Conservation (phyloP, 768 basidiomycete species). For the Nidularia pulvinata region DNA sequence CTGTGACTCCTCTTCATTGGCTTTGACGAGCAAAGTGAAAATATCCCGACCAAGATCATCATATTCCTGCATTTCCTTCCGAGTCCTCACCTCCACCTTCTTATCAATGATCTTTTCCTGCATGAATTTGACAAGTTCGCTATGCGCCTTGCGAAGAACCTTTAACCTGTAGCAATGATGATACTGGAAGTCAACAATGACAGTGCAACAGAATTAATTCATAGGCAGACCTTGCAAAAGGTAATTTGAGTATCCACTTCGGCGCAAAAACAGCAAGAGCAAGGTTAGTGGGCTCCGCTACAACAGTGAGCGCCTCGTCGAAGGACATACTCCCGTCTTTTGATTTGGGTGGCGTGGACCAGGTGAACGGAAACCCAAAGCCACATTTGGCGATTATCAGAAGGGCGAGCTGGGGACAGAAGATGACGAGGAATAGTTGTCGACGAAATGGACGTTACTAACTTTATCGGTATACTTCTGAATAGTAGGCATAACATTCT, state of each 20-base stretch:
- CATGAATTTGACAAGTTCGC: background rate
- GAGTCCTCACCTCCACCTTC: background rate
- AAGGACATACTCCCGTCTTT: slow-evolving; percentile 4
- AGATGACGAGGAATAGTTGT: slow-evolving; percentile 9
- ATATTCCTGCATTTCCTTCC: background rate
- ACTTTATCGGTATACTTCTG: slow-evolving; percentile 10
- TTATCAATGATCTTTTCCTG: background rate
- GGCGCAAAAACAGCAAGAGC: background rate
- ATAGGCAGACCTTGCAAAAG: background rate
- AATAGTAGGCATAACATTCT: slow-evolving; percentile 8
- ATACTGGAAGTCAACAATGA: background rate
- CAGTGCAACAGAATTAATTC: background rate
- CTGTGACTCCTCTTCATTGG: background rate
- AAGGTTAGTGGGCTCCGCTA: background rate
- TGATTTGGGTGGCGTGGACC: background rate
- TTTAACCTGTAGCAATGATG: background rate
- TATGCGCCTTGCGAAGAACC: background rate
- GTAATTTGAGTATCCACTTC: background rate
- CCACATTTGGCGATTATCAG: slow-evolving; percentile 6
- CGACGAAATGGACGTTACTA: too few relatives aligned
- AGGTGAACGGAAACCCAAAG: slow-evolving; percentile 6
- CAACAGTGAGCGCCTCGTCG: slow-evolving; percentile 5
- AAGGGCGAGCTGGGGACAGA: slow-evolving; percentile 1
- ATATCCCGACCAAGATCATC: background rate
- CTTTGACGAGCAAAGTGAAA: background rate